phyloP scores from a whole-genome alignment of 495 filamentous ascomycete species.

The Neurospora sp. region DNA sequence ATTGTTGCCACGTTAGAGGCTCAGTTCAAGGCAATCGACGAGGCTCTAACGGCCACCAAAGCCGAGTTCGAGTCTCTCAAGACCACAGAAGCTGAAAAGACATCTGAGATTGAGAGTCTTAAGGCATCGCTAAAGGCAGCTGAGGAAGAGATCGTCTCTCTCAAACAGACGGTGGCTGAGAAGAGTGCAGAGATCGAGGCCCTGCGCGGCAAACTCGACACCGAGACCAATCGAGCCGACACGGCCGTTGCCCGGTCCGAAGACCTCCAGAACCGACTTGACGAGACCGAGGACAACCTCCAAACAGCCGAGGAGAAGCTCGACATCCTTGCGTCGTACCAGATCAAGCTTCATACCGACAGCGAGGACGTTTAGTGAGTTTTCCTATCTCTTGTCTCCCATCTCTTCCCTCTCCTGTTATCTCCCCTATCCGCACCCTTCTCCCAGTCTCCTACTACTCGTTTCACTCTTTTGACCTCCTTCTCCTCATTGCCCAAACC shows the following conservation, averaged over 20 bases:
- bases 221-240: conserved; percentile 17
- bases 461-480: background rate
- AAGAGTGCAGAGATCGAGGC: conserved; percentile 19
- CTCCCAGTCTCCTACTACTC: too few species aligned
- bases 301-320: conserved; percentile 13
- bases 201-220: conserved; percentile 17
- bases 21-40: conserved; percentile 18
- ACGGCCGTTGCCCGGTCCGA: conserved; percentile 17
- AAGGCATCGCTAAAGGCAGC: conserved; percentile 18
- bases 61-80: conserved; percentile 19
- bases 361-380: conserved; percentile 26
- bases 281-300: conserved; percentile 18
- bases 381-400: background rate
- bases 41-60: conserved; percentile 15
- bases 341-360: conserved; percentile 16
- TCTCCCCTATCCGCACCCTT: too few species aligned
- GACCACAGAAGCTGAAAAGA: conserved; percentile 12
- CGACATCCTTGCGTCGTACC: conserved; percentile 21
- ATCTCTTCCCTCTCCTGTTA: background rate
- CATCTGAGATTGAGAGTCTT: conserved; percentile 18
- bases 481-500: too few species aligned
- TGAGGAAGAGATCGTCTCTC: conserved; percentile 19
- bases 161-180: conserved; percentile 23
- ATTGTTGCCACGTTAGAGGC: conserved; percentile 12
- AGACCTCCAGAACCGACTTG: conserved; percentile 18